Evolutionary conservation across 805 yeast genomes (phyloP), one percentile per base, ranked within the genome.

Genomic region (Metschnikowia matae): DNA sequence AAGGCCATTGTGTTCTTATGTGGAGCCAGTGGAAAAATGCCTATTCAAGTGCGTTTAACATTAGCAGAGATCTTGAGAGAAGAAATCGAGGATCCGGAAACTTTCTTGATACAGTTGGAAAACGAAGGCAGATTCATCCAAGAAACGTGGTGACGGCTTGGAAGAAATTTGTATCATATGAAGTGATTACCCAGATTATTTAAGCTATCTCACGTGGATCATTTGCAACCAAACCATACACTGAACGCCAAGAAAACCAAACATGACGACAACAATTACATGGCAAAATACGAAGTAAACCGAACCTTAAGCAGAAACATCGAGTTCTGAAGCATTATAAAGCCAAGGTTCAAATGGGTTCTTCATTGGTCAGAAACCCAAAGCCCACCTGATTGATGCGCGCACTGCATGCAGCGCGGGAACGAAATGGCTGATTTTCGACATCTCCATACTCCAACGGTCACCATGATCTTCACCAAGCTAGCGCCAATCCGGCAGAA

Each of bases 1-100:
- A 64, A 73, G n/a, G 95, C 87, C 0, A 66, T 79, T 0, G 69
- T 94, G 4, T 90, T 84, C 62, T 73, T 94, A 5, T 92, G 99
- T 73, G 99, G 99, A 0, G 84, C 96, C 14, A 83, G 95, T 23
- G 98, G 99, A 0, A 81, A 81, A 55, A 94, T 94, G 99, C 99
- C 99, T 0, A 75, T 80, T 20, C 90, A 84, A 67, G 94, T 92
- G 1, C 73, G 96, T 50, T 67, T 87, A n/a, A 92, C 97, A 0
- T 64, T 94, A 26, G 81, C 79, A 35, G 85, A 80, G 14, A 80
- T 87, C 13, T 60, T 87, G 11, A 81, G 80, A 55, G 75, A 71
- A 0, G 66, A 66, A 17, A 58, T 76, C 37, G 63, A 66, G 7
- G 74, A 74, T 3, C 74, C 89, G 0, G 78, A 75, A 17, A 59